A percentile compares a stretch with the other conserved stretches of the same genome.
phyloP scores from a whole-genome alignment of 495 filamentous ascomycete species.

The Aspergillus sclerotiicarbonarius region DNA sequence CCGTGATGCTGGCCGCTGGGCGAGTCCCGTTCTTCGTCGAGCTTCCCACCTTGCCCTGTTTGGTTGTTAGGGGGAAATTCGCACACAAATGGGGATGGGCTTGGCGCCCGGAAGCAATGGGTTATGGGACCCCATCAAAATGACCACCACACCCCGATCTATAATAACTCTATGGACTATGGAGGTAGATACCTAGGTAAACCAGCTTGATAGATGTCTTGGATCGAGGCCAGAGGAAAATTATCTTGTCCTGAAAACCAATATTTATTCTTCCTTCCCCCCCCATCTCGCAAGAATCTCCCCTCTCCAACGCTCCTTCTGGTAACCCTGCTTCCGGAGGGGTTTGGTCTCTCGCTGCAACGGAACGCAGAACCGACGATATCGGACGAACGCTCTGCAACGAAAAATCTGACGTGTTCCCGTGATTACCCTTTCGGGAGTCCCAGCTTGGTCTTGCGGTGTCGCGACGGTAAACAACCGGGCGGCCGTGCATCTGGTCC shows the following conservation, averaged over 20 bases:
- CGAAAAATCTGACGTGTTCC: conserved; percentile 41
- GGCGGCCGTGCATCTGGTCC: neutral
- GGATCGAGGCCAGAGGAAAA: too few relatives aligned
- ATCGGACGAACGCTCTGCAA: conserved; percentile 21
- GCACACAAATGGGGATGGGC: conserved; percentile 36
- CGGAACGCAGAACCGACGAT: neutral
- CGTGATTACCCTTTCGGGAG: conserved; percentile 14
- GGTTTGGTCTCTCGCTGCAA: neutral
- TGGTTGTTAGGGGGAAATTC: conserved; percentile 28
- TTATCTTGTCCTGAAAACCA: neutral
- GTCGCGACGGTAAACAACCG: conserved; percentile 1
- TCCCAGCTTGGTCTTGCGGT: neutral
- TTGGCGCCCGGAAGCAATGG: conserved; percentile 44
- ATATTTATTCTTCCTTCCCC: neutral
- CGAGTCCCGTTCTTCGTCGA: neutral
- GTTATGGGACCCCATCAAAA: conserved; percentile 18
- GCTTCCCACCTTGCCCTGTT: neutral
- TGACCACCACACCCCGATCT: neutral
- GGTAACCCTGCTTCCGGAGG: neutral
- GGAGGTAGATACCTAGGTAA: neutral
- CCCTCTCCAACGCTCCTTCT: neutral
- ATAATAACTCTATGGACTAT: neutral
- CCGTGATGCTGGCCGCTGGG: neutral
- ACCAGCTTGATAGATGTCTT: neutral
- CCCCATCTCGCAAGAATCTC: too few relatives aligned